phyloP scores from a whole-genome alignment of 495 filamentous ascomycete species.

The Beverwykella pulmonaria region DNA sequence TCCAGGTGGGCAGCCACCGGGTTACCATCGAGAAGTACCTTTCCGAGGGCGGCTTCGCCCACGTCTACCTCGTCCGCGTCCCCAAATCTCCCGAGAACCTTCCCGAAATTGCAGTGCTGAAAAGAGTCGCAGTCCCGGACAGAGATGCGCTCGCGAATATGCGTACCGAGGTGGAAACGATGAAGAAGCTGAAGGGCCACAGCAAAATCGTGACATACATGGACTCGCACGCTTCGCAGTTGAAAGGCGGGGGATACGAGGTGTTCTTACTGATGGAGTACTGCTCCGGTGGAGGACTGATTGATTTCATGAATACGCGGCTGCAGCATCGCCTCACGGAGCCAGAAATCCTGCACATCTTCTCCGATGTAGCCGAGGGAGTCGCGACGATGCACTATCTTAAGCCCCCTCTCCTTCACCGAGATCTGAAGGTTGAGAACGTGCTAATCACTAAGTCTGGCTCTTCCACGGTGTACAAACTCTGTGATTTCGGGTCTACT shows the following conservation, averaged over 20 bases:
- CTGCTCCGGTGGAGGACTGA: slow-evolving; percentile 79
- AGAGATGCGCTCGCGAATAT: slow-evolving; percentile 91
- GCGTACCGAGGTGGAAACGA: slow-evolving; percentile 98
- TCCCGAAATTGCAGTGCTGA: slow-evolving; percentile 84
- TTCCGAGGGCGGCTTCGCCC: slow-evolving; percentile 96
- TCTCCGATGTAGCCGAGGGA: slow-evolving; percentile 91
- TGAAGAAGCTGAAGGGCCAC: slow-evolving; percentile 98
- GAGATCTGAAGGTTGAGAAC: slow-evolving; percentile 97
- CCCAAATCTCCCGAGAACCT: slow-evolving; percentile 71
- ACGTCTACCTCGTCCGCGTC: slow-evolving; percentile 94
- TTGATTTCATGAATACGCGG: slow-evolving; percentile 99
- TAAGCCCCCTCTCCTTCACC: slow-evolving; percentile 87
- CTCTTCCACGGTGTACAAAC: slow-evolving; percentile 72
- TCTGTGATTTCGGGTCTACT: slow-evolving; percentile 96
- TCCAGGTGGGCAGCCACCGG: slow-evolving; percentile 89
- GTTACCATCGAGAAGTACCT: slow-evolving; percentile 98
- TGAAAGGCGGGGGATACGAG: slow-evolving; percentile 91
- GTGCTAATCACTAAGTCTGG: slow-evolving; percentile 79
- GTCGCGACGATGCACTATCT: slow-evolving; percentile 99
- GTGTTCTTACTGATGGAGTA: slow-evolving; percentile 99
- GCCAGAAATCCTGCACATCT: slow-evolving; percentile 95
- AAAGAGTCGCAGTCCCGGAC: slow-evolving; percentile 96
- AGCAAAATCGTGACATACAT: slow-evolving; percentile 95
- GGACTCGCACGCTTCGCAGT: slow-evolving; percentile 93
- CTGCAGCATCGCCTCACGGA: slow-evolving; percentile 95